Evolutionary conservation across 768 basidiomycete species (phyloP), one percentile per base, ranked within the genome.

Genomic region (Collybia nuda): DNA sequence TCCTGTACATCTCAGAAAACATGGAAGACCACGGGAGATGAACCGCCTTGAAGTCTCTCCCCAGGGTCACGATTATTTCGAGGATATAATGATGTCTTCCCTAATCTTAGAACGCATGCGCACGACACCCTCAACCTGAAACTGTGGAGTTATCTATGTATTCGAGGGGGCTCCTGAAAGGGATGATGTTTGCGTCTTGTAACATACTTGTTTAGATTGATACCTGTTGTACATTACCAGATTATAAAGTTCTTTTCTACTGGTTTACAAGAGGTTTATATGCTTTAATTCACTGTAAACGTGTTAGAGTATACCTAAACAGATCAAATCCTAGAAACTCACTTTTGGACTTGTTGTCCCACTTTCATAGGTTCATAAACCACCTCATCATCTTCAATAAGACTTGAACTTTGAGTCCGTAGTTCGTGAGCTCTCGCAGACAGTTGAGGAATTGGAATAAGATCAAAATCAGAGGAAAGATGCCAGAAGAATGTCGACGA

Each of bases 401-500:
- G 57, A 24, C 73, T 67, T 19, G 71, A 41, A n/a, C 69, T 54
- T 21, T 74, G 67, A 8, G 74, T 68, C 42, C 74, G 69, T 32
- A 83, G 55, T 6, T 62, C 64, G 12, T 71, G 69, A 2, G 84
- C 82, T 26, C 76, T 78, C 5, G 71, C 67, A 8, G 65, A 57
- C 18, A 95, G 71, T 0, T 65, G 56, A 6, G 81, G 77, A 2
- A 93, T 79, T 2, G 90, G 84, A 6, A 67, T 71, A n/a, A 94
- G 77, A 45, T 90, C 84, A 51, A 81, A 83, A 64, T 94, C 90
- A 1, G 93, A 93, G 0, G 85, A 90, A 11, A 97, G 77, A 62
- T 94, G 93, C 89, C 90, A 96, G 75, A 97, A 97, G 68, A 95
- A 94, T 0, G 94, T 98, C 1, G 92, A 95, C 2, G 93, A 95